Evolutionary conservation across 2,329 filamentous ascomycete species (phyloP).

Genomic region (Alternaria rosae): DNA sequence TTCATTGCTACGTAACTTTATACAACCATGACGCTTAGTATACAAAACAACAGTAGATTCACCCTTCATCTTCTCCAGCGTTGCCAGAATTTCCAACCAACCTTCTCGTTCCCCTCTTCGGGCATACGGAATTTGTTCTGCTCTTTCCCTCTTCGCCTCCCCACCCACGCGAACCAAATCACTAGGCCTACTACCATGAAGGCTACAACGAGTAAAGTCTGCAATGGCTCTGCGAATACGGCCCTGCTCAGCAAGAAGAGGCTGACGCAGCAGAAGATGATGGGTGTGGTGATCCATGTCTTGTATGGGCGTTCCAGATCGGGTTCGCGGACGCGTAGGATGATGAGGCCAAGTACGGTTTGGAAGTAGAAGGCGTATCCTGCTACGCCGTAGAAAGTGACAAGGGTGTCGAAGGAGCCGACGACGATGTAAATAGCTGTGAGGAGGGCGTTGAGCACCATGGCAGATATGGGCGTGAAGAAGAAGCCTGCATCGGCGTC

Average conservation of each 20-base stretch:
- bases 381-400: conserved; percentile 97
- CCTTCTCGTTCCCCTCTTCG: conserved; percentile 29
- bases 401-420: conserved; percentile 88
- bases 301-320: conserved; percentile 88
- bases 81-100: conserved; percentile 57
- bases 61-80: conserved; percentile 44
- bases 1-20: conserved; percentile 3
- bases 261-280: conserved; percentile 98
- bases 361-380: conserved; percentile 98
- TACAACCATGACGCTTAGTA: not conserved
- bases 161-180: conserved; percentile 87
- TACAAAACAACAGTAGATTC: not conserved
- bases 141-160: conserved; percentile 53
- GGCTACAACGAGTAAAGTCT: conserved; percentile 84
- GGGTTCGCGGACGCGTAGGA: conserved; percentile 87
- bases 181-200: conserved; percentile 87
- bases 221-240: conserved; percentile 87
- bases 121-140: conserved; percentile 34
- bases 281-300: conserved; percentile 96
- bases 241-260: conserved; percentile 88
- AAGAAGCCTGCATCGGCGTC: conserved; percentile 81
- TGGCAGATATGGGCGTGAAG: conserved; percentile 92
- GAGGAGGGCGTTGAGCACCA: conserved; percentile 78
- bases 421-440: conserved; percentile 81
- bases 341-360: conserved; percentile 90